Conservation (phyloP, 805 yeast species). For the Martiniozyma abietophila region DNA sequence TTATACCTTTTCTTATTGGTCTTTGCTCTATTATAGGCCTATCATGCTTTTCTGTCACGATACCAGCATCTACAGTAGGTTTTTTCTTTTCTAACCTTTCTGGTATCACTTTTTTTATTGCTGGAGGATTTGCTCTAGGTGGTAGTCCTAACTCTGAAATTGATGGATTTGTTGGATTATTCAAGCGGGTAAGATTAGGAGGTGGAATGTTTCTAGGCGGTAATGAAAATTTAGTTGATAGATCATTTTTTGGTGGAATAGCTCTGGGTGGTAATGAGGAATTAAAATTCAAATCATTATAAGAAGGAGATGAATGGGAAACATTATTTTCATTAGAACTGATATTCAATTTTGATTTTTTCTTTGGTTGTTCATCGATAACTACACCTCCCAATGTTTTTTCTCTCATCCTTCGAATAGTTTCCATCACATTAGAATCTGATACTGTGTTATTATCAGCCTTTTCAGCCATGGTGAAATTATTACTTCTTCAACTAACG, state of each 20-base stretch:
- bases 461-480: neutral
- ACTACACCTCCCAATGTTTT: neutral
- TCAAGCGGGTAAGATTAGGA: too few species aligned
- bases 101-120: slow-evolving; percentile 1
- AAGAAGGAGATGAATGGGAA: neutral
- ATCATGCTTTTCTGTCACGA: neutral
- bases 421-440: slow-evolving; percentile 1
- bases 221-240: too few species aligned
- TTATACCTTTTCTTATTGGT: neutral
- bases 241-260: slow-evolving; percentile 2
- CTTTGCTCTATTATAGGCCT: neutral
- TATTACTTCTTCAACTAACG: too few species aligned
- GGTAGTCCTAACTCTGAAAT: too few species aligned
- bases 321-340: too few species aligned
- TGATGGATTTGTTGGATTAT: too few species aligned
- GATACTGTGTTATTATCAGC: neutral
- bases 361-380: neutral
- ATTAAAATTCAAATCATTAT: too few species aligned
- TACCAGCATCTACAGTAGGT: neutral
- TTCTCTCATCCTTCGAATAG: slow-evolving; percentile 1
- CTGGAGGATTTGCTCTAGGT: slow-evolving; percentile 6
- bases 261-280: slow-evolving; percentile 5
- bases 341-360: slow-evolving; percentile 3
- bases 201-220: too few species aligned
- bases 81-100: slow-evolving; percentile 1